Conservation (phyloP, 257 asterid genomes). For the Penstemon newberryi region DNA sequence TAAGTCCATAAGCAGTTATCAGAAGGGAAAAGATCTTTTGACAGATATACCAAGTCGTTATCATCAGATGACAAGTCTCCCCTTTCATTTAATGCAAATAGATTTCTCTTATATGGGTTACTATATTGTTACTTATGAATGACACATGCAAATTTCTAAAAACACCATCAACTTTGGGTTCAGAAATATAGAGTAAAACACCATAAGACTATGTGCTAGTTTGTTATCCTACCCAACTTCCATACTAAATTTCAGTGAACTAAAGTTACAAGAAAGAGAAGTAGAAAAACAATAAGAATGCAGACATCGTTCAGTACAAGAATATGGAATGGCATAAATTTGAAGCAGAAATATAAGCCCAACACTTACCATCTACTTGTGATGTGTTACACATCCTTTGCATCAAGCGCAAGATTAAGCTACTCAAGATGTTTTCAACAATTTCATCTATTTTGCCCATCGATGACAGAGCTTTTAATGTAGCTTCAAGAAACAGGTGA, state of each 20-base stretch:
- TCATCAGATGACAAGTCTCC: slow-evolving; percentile 4
- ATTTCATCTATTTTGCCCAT: slow-evolving; percentile 43
- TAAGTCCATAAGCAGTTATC: neutral
- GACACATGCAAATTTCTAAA: too few species aligned
- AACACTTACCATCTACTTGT: slow-evolving; percentile 58
- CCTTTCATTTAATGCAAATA: neutral
- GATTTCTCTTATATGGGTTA: neutral
- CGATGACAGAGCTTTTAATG: slow-evolving; percentile 49
- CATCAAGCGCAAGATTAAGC: slow-evolving; percentile 68
- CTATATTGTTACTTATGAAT: too few species aligned
- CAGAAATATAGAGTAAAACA: neutral
- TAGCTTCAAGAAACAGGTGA: slow-evolving; percentile 49
- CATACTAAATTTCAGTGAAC: neutral
- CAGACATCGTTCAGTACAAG: neutral
- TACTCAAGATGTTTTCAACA: slow-evolving; percentile 63
- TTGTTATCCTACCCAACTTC: neutral
- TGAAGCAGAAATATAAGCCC: slow-evolving; percentile 21
- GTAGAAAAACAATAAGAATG: neutral
- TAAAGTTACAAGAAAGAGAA: neutral
- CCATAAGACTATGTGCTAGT: slow-evolving; percentile 12
- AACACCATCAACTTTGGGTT: neutral
- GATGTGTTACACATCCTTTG: slow-evolving; percentile 65
- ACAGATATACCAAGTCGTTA: slow-evolving; percentile 2
- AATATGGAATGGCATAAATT: slow-evolving; percentile 16
- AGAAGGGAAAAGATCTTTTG: neutral